phyloP scores from a whole-genome alignment of 192 early-diverging fungal species.

The Backusella mclennaniae region DNA sequence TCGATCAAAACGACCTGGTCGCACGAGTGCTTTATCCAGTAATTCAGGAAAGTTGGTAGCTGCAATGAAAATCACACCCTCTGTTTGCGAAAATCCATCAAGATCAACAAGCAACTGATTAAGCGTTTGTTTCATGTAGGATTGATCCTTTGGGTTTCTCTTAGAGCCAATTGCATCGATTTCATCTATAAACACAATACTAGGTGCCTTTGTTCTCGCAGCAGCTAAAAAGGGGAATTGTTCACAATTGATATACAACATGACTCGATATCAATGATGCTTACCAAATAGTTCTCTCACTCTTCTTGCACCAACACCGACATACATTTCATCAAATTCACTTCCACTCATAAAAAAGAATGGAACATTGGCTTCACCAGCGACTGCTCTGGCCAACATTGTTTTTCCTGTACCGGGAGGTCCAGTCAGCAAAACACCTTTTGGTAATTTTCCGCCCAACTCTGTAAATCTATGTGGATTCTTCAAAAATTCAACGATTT shows the following conservation, averaged over 20 bases:
- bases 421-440: constrained; percentile 85
- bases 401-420: constrained; percentile 99
- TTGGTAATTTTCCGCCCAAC: constrained; percentile 93
- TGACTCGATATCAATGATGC: neutral
- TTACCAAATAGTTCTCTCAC: constrained; percentile 84
- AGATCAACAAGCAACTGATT: constrained; percentile 99
- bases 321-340: constrained; percentile 99
- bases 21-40: constrained; percentile 93
- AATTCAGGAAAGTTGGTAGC: constrained; percentile 98
- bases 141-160: constrained; percentile 90
- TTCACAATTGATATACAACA: neutral
- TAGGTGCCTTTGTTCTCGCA: constrained; percentile 73
- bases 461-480: constrained; percentile 90
- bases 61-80: constrained; percentile 98
- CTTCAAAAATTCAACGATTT: constrained; percentile 94
- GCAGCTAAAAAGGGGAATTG: constrained; percentile 44
- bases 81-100: constrained; percentile 95
- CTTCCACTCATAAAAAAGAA: constrained; percentile 99
- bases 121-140: constrained; percentile 96
- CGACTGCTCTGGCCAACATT: constrained; percentile 92
- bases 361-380: constrained; percentile 96
- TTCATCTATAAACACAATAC: constrained; percentile 99
- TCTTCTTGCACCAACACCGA: constrained; percentile 90
- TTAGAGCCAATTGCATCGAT: constrained; percentile 97
- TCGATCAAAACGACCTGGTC: constrained; percentile 97